phyloP scores from a whole-genome alignment of 2,329 filamentous ascomycete genomes.

The Claviceps sp. region DNA sequence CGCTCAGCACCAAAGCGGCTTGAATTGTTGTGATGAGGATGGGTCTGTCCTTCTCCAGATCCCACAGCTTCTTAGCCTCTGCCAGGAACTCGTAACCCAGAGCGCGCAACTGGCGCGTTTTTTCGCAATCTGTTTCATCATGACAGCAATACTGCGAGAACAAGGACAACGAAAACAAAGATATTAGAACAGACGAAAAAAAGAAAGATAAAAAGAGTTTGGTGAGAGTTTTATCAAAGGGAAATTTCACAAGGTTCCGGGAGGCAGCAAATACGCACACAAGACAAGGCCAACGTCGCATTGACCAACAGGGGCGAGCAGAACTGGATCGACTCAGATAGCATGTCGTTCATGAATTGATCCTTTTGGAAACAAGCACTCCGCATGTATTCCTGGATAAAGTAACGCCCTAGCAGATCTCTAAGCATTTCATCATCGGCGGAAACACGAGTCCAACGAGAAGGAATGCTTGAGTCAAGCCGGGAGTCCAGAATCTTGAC shows the following conservation, averaged over 20 bases:
- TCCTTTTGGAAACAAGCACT: neutral
- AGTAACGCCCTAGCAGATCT: neutral
- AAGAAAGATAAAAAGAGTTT: neutral
- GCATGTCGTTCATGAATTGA: neutral
- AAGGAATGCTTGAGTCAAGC: neutral
- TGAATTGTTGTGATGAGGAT: conserved; percentile 17
- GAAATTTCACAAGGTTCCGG: conserved; percentile 1
- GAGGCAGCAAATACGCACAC: conserved; percentile 8
- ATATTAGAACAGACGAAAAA: neutral
- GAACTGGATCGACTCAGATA: neutral
- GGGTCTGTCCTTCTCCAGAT: conserved; percentile 12
- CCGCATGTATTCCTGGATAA: neutral
- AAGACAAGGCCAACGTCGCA: neutral
- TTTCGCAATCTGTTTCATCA: conserved; percentile 8
- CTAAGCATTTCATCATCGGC: neutral
- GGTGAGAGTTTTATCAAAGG: neutral
- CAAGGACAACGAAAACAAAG: neutral
- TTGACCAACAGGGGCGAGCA: conserved; percentile 1
- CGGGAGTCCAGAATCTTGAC: neutral
- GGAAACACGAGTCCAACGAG: neutral
- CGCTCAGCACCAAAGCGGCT: conserved; percentile 14
- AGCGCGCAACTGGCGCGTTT: conserved; percentile 15
- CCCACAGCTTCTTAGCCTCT: conserved; percentile 19
- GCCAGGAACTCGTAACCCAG: conserved; percentile 18
- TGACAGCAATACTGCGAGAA: neutral